These are phyloP conservation scores for Melanomma pulvis-pyrius DNA, from an alignment of 495 filamentous ascomycete species.

Conservation along the genomic window DNA sequence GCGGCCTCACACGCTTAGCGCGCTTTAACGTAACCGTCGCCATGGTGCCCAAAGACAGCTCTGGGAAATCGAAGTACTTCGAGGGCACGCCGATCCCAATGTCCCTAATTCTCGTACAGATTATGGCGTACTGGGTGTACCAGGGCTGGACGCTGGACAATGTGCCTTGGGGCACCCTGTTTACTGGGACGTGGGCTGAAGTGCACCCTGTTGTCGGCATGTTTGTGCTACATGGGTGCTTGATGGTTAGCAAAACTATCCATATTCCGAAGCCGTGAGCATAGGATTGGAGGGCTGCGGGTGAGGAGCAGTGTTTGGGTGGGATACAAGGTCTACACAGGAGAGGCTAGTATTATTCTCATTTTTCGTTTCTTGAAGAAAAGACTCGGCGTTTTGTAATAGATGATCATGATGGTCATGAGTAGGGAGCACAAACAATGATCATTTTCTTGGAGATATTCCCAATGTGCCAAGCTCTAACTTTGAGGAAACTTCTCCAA, in stretches of 20 bases:
- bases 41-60: slow-evolving; percentile 84
- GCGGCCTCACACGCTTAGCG: slow-evolving; percentile 89
- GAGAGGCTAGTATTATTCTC: too few relatives aligned
- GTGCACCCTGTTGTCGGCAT: slow-evolving; percentile 83
- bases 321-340: too few relatives aligned
- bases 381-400: background rate
- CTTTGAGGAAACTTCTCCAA: background rate
- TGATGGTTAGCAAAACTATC: slow-evolving; percentile 93
- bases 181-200: slow-evolving; percentile 70
- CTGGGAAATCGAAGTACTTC: slow-evolving; percentile 90
- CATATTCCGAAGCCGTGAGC: slow-evolving; percentile 91
- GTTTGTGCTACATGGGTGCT: slow-evolving; percentile 81
- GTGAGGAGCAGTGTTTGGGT: background rate
- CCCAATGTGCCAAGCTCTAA: background rate
- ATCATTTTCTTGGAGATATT: background rate
- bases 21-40: slow-evolving; percentile 96
- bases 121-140: slow-evolving; percentile 90
- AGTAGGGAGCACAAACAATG: background rate
- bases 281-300: background rate
- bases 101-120: slow-evolving; percentile 70
- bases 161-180: slow-evolving; percentile 69
- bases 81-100: slow-evolving; percentile 97
- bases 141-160: slow-evolving; percentile 77
- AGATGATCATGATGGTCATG: background rate
- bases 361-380: background rate